Conservation (phyloP, 1,284 basidiomycete genomes). For the Ganoderma meredithae region DNA sequence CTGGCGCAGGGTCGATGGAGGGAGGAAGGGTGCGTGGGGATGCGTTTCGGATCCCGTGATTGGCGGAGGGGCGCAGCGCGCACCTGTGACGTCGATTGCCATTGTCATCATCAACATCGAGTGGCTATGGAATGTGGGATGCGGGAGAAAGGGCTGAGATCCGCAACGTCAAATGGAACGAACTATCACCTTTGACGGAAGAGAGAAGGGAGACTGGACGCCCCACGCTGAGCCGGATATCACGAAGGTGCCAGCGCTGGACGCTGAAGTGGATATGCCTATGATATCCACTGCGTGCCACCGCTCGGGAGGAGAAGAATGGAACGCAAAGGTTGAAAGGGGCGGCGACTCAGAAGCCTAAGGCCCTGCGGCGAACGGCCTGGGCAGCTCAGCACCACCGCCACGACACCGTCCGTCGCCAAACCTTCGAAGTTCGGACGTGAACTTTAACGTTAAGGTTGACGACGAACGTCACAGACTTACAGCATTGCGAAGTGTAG, state of each 20-base stretch:
- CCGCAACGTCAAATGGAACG: neutral
- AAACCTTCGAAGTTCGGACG: neutral
- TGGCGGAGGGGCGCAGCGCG: neutral
- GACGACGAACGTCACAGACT: too few species aligned
- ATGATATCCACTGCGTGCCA: too few species aligned
- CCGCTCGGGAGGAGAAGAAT: neutral
- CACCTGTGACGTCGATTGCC: neutral
- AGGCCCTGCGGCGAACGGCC: neutral
- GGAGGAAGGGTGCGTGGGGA: neutral
- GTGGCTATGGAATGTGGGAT: too few species aligned
- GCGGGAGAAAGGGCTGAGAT: neutral
- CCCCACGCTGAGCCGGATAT: too few species aligned
- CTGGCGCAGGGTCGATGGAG: neutral
- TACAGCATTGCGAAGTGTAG: neutral
- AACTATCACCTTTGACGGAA: too few species aligned
- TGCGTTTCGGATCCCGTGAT: constrained; percentile 1
- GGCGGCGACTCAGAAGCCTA: too few species aligned
- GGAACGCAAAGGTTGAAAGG: too few species aligned
- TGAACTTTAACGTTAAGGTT: neutral
- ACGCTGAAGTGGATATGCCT: too few species aligned
- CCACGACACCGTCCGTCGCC: neutral
- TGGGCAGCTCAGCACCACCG: neutral
- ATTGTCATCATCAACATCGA: neutral
- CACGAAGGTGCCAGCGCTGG: neutral
- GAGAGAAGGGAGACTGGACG: too few species aligned